These are phyloP conservation scores for Candolleomyces eurysporus DNA, from an alignment of 768 basidiomycete species.

Conservation along the genomic window DNA sequence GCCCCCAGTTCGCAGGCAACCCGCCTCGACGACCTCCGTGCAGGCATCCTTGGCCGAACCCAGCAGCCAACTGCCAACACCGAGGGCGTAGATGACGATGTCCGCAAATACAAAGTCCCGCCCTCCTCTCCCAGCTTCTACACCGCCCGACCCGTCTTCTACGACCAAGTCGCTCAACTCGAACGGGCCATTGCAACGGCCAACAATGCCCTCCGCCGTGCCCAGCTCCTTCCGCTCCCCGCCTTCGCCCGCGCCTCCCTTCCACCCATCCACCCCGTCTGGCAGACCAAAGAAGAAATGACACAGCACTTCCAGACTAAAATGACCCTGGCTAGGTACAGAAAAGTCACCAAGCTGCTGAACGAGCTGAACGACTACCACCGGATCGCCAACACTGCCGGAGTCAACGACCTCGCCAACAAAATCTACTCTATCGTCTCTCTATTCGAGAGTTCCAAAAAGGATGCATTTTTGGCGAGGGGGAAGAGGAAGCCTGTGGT, in stretches of 20 bases:
- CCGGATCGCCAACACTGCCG: constrained; percentile 58
- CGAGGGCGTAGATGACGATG: constrained; percentile 7
- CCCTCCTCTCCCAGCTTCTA: constrained; percentile 78
- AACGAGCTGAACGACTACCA: constrained; percentile 64
- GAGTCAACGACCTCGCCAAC: constrained; percentile 51
- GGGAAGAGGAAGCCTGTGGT: constrained; percentile 54
- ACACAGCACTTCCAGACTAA: constrained; percentile 50
- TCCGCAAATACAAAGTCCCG: constrained; percentile 14
- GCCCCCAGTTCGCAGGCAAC: neutral
- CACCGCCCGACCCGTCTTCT: constrained; percentile 73
- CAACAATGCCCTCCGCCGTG: constrained; percentile 55
- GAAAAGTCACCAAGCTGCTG: constrained; percentile 58
- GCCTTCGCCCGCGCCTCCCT: constrained; percentile 59
- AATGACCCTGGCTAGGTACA: constrained; percentile 71
- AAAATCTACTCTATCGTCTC: constrained; percentile 51
- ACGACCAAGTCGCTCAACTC: constrained; percentile 67
- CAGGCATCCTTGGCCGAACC: neutral
- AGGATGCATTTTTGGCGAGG: constrained; percentile 44
- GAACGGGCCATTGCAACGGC: constrained; percentile 60
- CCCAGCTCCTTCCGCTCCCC: constrained; percentile 80
- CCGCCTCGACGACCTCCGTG: neutral
- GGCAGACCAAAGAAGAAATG: constrained; percentile 68
- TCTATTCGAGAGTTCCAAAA: constrained; percentile 66
- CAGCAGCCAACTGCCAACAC: neutral
- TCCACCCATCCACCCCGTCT: constrained; percentile 58